Conservation (phyloP, 2,329 filamentous ascomycete species). For the Dactylonectria macrodidyma region DNA sequence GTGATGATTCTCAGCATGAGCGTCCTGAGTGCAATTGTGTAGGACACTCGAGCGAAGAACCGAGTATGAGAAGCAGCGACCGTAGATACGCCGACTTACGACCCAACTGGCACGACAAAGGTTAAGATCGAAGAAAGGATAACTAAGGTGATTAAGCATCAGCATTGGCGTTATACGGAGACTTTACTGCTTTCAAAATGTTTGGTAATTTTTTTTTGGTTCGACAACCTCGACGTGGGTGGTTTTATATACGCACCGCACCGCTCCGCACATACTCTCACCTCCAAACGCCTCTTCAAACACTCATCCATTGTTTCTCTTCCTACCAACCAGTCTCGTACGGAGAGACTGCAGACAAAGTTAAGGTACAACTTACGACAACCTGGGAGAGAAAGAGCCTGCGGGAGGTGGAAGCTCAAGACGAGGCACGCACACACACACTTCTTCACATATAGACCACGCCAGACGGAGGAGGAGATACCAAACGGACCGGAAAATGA, state of each 20-base stretch:
- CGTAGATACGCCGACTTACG: conserved; percentile 44
- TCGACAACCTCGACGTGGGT: conserved; percentile 37
- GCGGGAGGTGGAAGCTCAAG: conserved; percentile 25
- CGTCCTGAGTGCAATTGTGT: conserved; percentile 75
- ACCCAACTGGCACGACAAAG: conserved; percentile 33
- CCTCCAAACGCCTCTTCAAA: conserved; percentile 13
- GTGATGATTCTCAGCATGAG: conserved; percentile 97
- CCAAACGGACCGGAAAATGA: conserved; percentile 33
- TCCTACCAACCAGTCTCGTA: background rate
- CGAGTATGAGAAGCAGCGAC: conserved; percentile 27
- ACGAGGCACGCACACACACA: conserved; percentile 36
- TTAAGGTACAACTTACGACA: conserved; percentile 27
- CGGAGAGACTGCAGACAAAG: conserved; percentile 10
- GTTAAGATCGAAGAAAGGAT: conserved; percentile 41
- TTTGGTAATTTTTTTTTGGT: conserved; percentile 44
- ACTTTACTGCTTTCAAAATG: conserved; percentile 44
- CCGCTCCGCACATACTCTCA: conserved; percentile 26
- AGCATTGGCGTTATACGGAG: conserved; percentile 53
- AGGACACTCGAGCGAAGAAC: conserved; percentile 35
- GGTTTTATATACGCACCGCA: conserved; percentile 23
- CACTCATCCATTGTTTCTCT: background rate
- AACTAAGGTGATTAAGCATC: conserved; percentile 46
- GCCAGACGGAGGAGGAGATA: conserved; percentile 36
- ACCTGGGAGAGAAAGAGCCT: background rate
- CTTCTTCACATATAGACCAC: conserved; percentile 47